Conservation (phyloP, 495 filamentous ascomycete species). For the Antarctomyces pellizariae region DNA sequence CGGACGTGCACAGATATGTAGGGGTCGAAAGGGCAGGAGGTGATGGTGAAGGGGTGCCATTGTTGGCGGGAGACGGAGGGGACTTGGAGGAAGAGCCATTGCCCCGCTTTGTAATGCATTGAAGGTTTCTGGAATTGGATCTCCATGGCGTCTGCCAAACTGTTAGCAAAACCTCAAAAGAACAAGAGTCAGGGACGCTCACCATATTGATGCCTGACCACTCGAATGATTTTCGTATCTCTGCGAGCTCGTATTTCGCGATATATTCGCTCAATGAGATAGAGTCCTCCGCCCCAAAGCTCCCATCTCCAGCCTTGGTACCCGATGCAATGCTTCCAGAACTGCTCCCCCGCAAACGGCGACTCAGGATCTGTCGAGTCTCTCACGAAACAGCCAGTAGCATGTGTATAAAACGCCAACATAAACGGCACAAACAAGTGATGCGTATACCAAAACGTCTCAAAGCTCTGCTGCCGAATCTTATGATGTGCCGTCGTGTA, state of each 20-base stretch:
- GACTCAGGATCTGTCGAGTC: constrained; percentile 46
- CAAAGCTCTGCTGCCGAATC: constrained; percentile 90
- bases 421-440: constrained; percentile 94
- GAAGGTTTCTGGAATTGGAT: constrained; percentile 91
- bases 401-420: constrained; percentile 84
- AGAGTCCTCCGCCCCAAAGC: constrained; percentile 62
- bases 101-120: constrained; percentile 95
- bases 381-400: constrained; percentile 86
- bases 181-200: constrained; percentile 14
- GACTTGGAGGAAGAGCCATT: constrained; percentile 92
- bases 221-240: constrained; percentile 71
- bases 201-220: constrained; percentile 95
- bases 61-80: constrained; percentile 70
- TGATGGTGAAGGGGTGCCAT: constrained; percentile 99
- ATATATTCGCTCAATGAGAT: constrained; percentile 74
- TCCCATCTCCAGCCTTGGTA: constrained; percentile 98
- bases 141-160: constrained; percentile 66
- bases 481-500: constrained; percentile 86
- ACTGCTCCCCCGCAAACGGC: constrained; percentile 55
- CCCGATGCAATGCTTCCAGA: constrained; percentile 87
- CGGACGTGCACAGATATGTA: constrained; percentile 88
- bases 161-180: constrained; percentile 13
- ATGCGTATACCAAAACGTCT: constrained; percentile 98
- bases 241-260: constrained; percentile 67
- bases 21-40: constrained; percentile 84